Conservation (phyloP, 768 basidiomycete species). For the Mycena leptocephala region DNA sequence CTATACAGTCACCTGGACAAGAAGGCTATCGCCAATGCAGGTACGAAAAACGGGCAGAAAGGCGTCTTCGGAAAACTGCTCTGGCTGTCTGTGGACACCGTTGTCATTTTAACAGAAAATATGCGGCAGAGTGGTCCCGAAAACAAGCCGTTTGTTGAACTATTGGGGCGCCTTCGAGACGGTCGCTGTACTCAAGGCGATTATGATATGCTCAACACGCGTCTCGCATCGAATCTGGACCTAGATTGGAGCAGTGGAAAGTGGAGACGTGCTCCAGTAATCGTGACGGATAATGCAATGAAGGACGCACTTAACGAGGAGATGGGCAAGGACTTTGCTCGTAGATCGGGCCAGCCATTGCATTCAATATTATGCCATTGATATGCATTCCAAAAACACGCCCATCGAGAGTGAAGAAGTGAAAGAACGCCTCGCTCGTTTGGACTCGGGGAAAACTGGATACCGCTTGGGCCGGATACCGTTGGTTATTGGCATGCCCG, state of each 20-base stretch:
- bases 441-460: conserved; percentile 36
- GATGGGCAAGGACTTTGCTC: too few relatives aligned
- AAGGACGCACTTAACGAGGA: too few relatives aligned
- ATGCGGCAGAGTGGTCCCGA: background rate
- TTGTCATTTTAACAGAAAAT: conserved; percentile 17
- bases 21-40: background rate
- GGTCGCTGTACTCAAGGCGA: conserved; percentile 34
- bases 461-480: conserved; percentile 38
- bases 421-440: too few relatives aligned
- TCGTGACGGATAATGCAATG: conserved; percentile 45
- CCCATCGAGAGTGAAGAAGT: too few relatives aligned
- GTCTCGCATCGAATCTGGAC: background rate
- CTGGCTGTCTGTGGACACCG: conserved; percentile 35
- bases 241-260: background rate
- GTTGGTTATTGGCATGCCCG: conserved; percentile 48
- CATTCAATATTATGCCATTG: too few relatives aligned
- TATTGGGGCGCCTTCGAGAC: too few relatives aligned
- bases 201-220: conserved; percentile 20
- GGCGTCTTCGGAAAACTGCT: conserved; percentile 32
- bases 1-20: conserved; percentile 26
- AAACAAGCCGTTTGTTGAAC: too few relatives aligned
- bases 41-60: conserved; percentile 1
- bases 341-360: too few relatives aligned
- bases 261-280: conserved; percentile 39
- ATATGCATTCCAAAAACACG: conserved; percentile 39